phyloP scores from a whole-genome alignment of 1,284 basidiomycete species.

The Acaromyces ingoldii region DNA sequence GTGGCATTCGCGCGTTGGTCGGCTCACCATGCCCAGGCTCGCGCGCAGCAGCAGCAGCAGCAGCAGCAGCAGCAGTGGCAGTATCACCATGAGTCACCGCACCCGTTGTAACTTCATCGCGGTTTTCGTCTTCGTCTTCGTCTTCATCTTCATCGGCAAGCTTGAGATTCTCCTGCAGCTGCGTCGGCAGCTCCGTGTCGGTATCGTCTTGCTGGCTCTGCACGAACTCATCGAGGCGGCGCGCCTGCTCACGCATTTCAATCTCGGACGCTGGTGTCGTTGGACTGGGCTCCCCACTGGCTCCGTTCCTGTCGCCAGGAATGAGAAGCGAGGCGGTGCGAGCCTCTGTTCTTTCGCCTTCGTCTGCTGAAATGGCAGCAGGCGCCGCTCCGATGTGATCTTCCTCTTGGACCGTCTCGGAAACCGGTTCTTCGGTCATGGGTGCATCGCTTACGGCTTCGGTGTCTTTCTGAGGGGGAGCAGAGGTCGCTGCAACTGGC shows the following conservation, averaged over 20 bases:
- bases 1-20: too few species aligned
- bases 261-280: constrained; percentile 15
- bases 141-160: neutral
- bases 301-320: too few species aligned
- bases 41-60: too few species aligned
- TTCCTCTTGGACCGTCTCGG: constrained; percentile 1
- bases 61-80: too few species aligned
- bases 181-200: neutral
- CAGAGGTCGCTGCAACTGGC: constrained; percentile 1
- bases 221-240: constrained; percentile 30
- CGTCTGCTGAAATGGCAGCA: neutral
- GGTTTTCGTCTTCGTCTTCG: neutral
- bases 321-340: neutral
- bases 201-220: neutral
- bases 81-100: too few species aligned
- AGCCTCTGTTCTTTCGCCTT: neutral
- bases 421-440: constrained; percentile 1
- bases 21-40: too few species aligned
- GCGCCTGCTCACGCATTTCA: constrained; percentile 24
- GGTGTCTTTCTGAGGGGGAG: too few species aligned
- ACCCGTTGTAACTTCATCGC: neutral
- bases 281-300: too few species aligned
- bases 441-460: too few species aligned
- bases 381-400: neutral
- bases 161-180: neutral